These are phyloP conservation scores for Moniliophthora roreri DNA, from an alignment of 1,284 basidiomycete genomes.

Conservation along the genomic window DNA sequence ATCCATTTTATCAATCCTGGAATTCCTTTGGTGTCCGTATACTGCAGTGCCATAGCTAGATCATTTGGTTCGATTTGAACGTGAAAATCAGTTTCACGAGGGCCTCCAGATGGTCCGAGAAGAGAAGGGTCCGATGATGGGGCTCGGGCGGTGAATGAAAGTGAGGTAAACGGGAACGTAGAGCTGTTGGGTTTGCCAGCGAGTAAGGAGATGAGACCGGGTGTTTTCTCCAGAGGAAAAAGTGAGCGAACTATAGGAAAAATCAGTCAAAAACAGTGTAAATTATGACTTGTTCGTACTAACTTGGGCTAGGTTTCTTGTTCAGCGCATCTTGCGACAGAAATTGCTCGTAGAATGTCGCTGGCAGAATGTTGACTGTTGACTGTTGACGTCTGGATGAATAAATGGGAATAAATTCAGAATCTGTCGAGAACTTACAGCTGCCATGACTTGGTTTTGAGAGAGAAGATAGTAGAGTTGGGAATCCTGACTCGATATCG, in stretches of 20 bases:
- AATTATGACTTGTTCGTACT: background rate
- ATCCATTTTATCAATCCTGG: conserved; percentile 50
- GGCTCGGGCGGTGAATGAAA: conserved; percentile 31
- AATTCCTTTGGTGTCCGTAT: conserved; percentile 59
- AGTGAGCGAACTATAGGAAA: conserved; percentile 31
- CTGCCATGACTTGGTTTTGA: too few species aligned
- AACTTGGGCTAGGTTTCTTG: conserved; percentile 3
- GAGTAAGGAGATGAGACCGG: conserved; percentile 67
- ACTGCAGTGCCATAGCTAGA: conserved; percentile 54
- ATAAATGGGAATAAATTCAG: too few species aligned
- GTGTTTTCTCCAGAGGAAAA: conserved; percentile 56
- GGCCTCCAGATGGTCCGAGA: conserved; percentile 12
- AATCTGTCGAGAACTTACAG: too few species aligned
- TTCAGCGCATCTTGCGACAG: background rate
- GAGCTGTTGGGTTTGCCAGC: conserved; percentile 64
- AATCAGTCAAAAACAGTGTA: background rate
- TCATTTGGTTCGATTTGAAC: conserved; percentile 41
- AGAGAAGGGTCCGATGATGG: conserved; percentile 27
- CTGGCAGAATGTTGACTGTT: background rate
- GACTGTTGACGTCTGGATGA: background rate
- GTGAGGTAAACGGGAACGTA: conserved; percentile 68
- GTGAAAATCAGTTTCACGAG: conserved; percentile 1
- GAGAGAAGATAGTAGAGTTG: too few species aligned
- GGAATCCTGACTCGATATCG: too few species aligned
- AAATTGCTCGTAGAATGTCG: background rate